These are phyloP conservation scores for Irpex lacteus DNA, from an alignment of 1,284 basidiomycete species.

Conservation along the genomic window DNA sequence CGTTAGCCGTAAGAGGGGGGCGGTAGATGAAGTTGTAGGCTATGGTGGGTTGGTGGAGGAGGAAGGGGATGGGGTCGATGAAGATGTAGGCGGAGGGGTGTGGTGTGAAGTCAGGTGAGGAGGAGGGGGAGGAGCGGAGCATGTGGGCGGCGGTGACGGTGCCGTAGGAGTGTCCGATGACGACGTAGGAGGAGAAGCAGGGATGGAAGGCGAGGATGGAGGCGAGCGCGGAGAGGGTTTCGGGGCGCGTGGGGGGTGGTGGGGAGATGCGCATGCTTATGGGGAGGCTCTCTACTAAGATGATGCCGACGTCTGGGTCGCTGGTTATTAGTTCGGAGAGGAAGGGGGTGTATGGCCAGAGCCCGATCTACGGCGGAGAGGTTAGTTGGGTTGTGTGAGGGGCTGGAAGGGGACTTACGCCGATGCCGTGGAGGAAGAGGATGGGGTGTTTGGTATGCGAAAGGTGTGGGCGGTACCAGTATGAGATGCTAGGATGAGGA, in stretches of 20 bases:
- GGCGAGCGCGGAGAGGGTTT: conserved; percentile 35
- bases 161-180: conserved; percentile 63
- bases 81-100: conserved; percentile 50
- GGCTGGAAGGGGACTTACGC: conserved; percentile 37
- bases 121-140: conserved; percentile 32
- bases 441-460: conserved; percentile 47
- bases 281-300: conserved; percentile 57
- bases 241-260: conserved; percentile 38
- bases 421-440: conserved; percentile 65
- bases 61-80: conserved; percentile 62
- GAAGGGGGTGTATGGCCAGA: conserved; percentile 54
- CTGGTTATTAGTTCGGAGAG: conserved; percentile 38
- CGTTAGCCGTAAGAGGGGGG: conserved; percentile 42
- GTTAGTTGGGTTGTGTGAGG: not conserved
- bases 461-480: conserved; percentile 61
- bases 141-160: conserved; percentile 53
- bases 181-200: conserved; percentile 37
- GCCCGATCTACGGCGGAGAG: conserved; percentile 45
- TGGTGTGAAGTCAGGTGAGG: conserved; percentile 15
- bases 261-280: conserved; percentile 58
- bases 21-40: conserved; percentile 69
- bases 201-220: conserved; percentile 42
- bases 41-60: conserved; percentile 58
- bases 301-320: conserved; percentile 49
- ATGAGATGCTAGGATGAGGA: conserved; percentile 41